A percentile compares a stretch with the other conserved stretches of the same genome.
These are phyloP conservation scores for Cryphonectria radicalis DNA, from an alignment of 2,329 filamentous ascomycete species.

Conservation along the genomic window DNA sequence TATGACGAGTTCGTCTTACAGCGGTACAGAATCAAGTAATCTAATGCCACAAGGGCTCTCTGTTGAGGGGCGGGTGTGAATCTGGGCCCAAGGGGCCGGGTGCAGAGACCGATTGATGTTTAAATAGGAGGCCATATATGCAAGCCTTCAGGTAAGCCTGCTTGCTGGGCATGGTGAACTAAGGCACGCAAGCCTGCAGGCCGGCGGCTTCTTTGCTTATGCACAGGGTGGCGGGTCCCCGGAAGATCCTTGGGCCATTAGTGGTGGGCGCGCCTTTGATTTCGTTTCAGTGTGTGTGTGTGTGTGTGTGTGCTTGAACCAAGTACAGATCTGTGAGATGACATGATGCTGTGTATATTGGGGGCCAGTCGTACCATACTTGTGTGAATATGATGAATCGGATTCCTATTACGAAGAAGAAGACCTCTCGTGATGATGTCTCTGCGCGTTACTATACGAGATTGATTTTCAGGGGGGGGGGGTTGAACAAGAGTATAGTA, in stretches of 20 bases:
- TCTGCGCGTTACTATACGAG: background rate
- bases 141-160: background rate
- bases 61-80: background rate
- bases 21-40: background rate
- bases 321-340: background rate
- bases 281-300: constrained; percentile 19
- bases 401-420: no score
- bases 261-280: constrained; percentile 12
- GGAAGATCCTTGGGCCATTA: background rate
- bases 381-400: no score
- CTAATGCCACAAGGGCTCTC: background rate
- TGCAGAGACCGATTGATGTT: background rate
- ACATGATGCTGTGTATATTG: background rate
- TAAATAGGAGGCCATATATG: background rate
- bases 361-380: no score
- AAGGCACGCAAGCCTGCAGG: background rate
- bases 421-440: background rate
- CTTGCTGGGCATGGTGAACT: background rate
- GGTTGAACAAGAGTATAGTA: background rate
- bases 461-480: background rate
- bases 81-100: background rate
- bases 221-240: background rate
- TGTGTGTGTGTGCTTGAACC: background rate
- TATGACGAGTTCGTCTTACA: background rate
- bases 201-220: background rate